Percentiles rank a stretch among this genome's conserved stretches.
These are phyloP conservation scores for Ceratocystis destructans DNA, from an alignment of 2,329 filamentous ascomycete genomes.

Conservation along the genomic window DNA sequence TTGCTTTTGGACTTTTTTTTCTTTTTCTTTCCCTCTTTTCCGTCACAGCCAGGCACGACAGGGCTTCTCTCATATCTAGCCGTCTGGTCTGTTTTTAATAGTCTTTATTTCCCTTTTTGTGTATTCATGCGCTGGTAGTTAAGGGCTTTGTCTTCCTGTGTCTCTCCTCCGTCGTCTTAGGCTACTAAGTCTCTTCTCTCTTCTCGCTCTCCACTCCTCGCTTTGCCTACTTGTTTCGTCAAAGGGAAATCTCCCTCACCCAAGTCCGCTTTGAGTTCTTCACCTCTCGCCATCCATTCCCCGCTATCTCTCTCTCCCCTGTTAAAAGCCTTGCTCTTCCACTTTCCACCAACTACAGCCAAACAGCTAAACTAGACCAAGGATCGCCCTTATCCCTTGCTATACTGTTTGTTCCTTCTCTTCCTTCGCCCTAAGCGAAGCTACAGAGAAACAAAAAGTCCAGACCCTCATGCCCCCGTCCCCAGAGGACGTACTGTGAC, in stretches of 20 bases:
- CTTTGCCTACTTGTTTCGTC: too few relatives aligned
- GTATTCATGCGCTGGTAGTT: too few relatives aligned
- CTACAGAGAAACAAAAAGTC: constrained; percentile 5
- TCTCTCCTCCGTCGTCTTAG: too few relatives aligned
- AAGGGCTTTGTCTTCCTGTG: too few relatives aligned
- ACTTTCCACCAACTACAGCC: constrained; percentile 7
- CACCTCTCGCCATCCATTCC: not conserved
- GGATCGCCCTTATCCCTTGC: not conserved
- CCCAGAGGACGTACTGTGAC: not conserved
- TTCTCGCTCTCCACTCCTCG: not conserved
- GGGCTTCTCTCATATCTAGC: too few relatives aligned
- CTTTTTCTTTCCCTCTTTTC: too few relatives aligned
- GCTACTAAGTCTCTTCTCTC: not conserved
- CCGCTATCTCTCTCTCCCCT: not conserved
- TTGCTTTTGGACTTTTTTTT: too few relatives aligned
- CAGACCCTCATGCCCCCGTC: not conserved
- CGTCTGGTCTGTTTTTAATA: too few relatives aligned
- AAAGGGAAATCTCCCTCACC: too few relatives aligned
- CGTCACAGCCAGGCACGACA: too few relatives aligned
- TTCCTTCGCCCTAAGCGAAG: constrained; percentile 9
- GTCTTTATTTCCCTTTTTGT: too few relatives aligned
- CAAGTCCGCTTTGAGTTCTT: too few relatives aligned
- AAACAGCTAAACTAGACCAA: not conserved
- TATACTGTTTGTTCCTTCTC: constrained; percentile 12
- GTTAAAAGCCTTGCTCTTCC: not conserved